Evolutionary conservation across 306 rosid species (phyloP).

Genomic region (Rosa rugosa): DNA sequence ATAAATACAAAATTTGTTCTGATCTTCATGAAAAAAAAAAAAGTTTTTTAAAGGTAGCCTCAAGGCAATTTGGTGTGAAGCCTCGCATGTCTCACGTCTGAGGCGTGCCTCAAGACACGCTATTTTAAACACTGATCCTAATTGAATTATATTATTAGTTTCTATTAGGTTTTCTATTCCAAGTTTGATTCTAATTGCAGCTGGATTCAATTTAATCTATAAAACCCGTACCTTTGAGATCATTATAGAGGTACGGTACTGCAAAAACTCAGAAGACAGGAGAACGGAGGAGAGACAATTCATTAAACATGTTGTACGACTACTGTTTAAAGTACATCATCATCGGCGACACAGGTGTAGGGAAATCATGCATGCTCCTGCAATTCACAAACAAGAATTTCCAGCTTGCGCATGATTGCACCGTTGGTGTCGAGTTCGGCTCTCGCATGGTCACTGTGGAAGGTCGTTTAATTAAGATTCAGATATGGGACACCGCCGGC

Average conservation of each 20-base stretch:
- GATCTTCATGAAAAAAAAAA: too few relatives aligned
- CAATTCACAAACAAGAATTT: slow-evolving; percentile 93
- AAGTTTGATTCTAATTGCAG: not conserved
- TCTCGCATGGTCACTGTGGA: slow-evolving; percentile 88
- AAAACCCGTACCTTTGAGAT: not conserved
- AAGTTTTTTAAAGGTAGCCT: too few relatives aligned
- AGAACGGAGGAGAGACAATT: too few relatives aligned
- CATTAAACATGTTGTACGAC: slow-evolving; percentile 40
- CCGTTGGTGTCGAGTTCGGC: slow-evolving; percentile 93
- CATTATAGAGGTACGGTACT: not conserved
- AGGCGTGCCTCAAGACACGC: too few relatives aligned
- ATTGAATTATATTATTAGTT: not conserved
- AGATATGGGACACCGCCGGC: slow-evolving; percentile 99
- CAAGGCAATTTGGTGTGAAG: too few relatives aligned
- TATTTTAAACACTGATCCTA: not conserved
- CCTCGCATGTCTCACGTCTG: too few relatives aligned
- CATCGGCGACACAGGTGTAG: slow-evolving; percentile 98
- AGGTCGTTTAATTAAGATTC: slow-evolving; percentile 77
- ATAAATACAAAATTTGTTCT: too few relatives aligned
- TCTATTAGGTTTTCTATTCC: not conserved
- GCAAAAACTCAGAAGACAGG: not conserved
- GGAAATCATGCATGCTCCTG: slow-evolving; percentile 84
- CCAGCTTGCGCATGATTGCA: slow-evolving; percentile 91
- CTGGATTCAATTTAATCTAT: not conserved
- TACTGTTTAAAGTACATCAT: slow-evolving; percentile 92